Percentiles rank a stretch among this genome's conserved stretches.
Evolutionary conservation across 1,284 basidiomycete species (phyloP).

Genomic region (Flammula alnicola): DNA sequence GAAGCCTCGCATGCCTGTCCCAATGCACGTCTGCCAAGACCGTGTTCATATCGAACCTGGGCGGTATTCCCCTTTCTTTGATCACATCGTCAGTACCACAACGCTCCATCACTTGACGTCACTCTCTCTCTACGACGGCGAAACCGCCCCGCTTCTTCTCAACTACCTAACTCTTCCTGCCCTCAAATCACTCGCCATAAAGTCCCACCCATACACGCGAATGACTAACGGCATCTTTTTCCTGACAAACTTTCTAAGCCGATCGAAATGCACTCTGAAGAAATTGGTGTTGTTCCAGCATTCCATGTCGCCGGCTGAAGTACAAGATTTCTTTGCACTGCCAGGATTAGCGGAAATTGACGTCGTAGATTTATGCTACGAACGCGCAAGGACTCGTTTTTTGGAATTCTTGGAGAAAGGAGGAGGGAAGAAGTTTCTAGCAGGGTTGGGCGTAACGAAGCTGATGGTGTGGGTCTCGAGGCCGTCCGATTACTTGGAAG

Average conservation of each 20-base stretch:
- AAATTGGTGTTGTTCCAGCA: too few species aligned
- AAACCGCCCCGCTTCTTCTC: not conserved
- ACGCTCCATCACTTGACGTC: constrained; percentile 6
- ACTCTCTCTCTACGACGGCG: not conserved
- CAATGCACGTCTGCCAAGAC: constrained; percentile 6
- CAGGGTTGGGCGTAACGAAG: not conserved
- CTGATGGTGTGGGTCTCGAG: constrained; percentile 3
- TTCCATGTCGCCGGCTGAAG: too few species aligned
- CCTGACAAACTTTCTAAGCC: not conserved
- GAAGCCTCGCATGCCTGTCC: not conserved
- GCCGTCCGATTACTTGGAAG: not conserved
- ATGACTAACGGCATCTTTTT: too few species aligned
- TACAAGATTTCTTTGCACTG: constrained; percentile 1
- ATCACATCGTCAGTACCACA: too few species aligned
- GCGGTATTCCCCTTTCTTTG: too few species aligned
- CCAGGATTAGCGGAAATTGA: not conserved
- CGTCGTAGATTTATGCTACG: constrained; percentile 2
- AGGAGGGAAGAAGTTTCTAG: not conserved
- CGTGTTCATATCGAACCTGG: not conserved
- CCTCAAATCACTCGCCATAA: not conserved
- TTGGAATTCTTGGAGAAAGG: not conserved
- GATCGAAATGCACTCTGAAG: too few species aligned
- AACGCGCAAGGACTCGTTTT: not conserved
- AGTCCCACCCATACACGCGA: too few species aligned
- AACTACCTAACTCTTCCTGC: constrained; percentile 9